These are phyloP conservation scores for Suillus decipiens DNA, from an alignment of 768 basidiomycete species.

Conservation along the genomic window DNA sequence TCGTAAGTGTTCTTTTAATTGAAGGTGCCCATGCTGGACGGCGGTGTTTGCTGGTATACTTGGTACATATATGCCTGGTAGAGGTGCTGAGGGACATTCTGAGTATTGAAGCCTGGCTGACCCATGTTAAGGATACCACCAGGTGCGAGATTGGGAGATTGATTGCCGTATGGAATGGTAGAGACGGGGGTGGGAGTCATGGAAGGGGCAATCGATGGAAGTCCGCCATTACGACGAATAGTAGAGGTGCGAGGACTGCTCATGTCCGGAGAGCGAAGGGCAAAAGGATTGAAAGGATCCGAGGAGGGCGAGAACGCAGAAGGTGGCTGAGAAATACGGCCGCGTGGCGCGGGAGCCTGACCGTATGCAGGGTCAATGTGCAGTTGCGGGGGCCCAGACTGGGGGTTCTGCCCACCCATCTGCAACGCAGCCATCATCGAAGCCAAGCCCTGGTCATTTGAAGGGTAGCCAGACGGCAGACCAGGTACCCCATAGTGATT, in stretches of 20 bases:
- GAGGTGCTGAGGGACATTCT: conserved; percentile 65
- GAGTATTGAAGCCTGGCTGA: conserved; percentile 63
- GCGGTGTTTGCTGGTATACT: conserved; percentile 76
- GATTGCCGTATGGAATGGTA: conserved; percentile 53
- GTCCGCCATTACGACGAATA: conserved; percentile 48
- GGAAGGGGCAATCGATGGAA: conserved; percentile 32
- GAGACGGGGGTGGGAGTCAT: conserved; percentile 32
- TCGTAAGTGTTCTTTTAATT: conserved; percentile 47
- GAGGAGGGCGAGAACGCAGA: conserved; percentile 52
- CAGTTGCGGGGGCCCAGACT: conserved; percentile 73
- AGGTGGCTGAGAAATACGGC: conserved; percentile 44
- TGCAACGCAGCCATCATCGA: conserved; percentile 93
- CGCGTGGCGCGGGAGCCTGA: conserved; percentile 45
- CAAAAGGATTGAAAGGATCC: conserved; percentile 62
- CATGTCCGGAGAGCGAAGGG: conserved; percentile 49
- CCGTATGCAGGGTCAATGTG: conserved; percentile 69
- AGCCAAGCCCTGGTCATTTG: conserved; percentile 81
- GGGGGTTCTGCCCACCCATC: conserved; percentile 87
- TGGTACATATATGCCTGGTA: conserved; percentile 87
- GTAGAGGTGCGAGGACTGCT: conserved; percentile 48
- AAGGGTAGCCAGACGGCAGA: conserved; percentile 76
- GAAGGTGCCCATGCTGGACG: conserved; percentile 75
- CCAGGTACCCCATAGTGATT: conserved; percentile 69
- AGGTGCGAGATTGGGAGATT: conserved; percentile 59
- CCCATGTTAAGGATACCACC: conserved; percentile 62